These are phyloP conservation scores for Magnusiomyces suaveolens DNA, from an alignment of 1,139 yeast genomes.

Conservation along the genomic window DNA sequence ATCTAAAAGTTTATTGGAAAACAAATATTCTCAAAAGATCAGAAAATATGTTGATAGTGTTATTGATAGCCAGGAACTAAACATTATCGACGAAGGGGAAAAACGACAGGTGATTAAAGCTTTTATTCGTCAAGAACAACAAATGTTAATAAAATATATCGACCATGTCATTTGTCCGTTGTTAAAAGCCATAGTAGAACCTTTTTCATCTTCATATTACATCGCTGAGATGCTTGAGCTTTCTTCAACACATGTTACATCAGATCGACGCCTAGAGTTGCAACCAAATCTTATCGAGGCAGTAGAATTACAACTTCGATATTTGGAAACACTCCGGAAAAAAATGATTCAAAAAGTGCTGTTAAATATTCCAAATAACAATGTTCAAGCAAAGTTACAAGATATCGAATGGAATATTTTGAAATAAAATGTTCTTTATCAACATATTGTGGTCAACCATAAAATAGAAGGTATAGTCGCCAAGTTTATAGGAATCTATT, in stretches of 20 bases:
- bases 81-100: too few species aligned
- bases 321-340: background rate
- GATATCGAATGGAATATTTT: constrained; percentile 2
- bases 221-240: background rate
- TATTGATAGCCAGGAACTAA: too few species aligned
- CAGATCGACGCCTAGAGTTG: background rate
- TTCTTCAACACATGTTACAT: background rate
- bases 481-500: too few species aligned
- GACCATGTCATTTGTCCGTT: background rate
- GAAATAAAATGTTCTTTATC: too few species aligned
- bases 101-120: background rate
- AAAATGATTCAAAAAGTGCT: background rate
- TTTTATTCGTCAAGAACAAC: background rate
- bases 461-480: too few species aligned
- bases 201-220: background rate
- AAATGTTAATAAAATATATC: background rate
- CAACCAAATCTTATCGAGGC: background rate
- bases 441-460: too few species aligned
- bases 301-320: background rate
- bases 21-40: background rate
- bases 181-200: background rate
- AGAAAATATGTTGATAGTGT: too few species aligned
- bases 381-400: background rate
- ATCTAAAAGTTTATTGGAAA: too few species aligned
- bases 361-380: background rate